Evolutionary conservation across 805 yeast genomes (phyloP), one percentile per base, ranked within the genome.

Genomic region (Starmerella geochares): DNA sequence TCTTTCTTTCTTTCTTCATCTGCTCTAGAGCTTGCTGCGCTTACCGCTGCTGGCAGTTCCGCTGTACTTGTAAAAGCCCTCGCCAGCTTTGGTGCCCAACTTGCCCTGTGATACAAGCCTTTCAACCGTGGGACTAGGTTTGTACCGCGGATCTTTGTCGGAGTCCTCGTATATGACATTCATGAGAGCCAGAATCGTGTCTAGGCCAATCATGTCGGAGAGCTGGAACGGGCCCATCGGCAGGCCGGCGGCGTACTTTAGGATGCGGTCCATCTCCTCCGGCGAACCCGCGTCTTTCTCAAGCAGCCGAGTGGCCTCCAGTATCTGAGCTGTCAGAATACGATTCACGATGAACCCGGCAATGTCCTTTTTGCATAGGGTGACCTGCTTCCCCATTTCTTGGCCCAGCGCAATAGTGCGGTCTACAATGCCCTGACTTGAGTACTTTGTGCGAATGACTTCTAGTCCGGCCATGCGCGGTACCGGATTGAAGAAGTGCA

Each of bases 401-500:
- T 47, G 46, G n/a, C 65, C 63, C 19, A 67, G 60, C 44, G 52
- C 66, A 31, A 64, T 45, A 6, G 71, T 62, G 14, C 57, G 38
- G 13, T 51, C 60, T 17, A 65, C 50, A 1, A 69, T 65, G 25
- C 55, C 63, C 21, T 53, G 55, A 19, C 65, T 53, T 9, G 74
- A 70, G 58, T 70, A 73, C 49, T 67, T 52, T 10, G 71, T 73
- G 3, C 60, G 51, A 47, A 69, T 69, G 50, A 69, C 60, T 59
- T 69, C 73, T 8, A 69, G 71, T 20, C 74, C 73, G 19, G 60
- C 61, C 60, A 69, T 71, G n/a, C 66, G 69, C 1, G 72, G 73
- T 11, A 70, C 73, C 13, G 73, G 73, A 58, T 69, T 69, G 71
- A 69, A 69, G 52, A 69, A 70, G 53, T 69, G 73, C 32, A 68